phyloP scores from a whole-genome alignment of 805 yeast genomes.

The Saccharomycopsis sp. region DNA sequence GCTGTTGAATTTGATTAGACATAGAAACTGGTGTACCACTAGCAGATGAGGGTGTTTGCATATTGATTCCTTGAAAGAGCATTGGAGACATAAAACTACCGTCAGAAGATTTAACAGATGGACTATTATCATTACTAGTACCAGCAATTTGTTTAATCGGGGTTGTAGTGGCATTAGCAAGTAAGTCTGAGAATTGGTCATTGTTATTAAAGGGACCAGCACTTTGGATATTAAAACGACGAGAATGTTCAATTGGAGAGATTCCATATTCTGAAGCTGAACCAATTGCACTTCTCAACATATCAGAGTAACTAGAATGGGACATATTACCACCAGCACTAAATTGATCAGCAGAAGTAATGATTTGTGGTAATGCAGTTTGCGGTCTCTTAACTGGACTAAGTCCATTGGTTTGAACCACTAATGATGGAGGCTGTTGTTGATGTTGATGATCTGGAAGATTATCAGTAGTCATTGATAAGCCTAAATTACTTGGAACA shows the following conservation, averaged over 20 bases:
- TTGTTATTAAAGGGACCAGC: no score
- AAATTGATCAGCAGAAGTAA: constrained; percentile 14
- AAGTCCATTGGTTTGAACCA: not conserved
- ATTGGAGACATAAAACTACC: no score
- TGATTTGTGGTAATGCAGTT: constrained; percentile 17
- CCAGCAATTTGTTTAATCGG: constrained; percentile 8
- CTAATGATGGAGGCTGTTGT: not conserved
- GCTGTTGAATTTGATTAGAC: no score
- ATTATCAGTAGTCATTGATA: not conserved
- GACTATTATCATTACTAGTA: not conserved
- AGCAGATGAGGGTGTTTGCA: no score
- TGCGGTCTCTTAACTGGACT: constrained; percentile 17
- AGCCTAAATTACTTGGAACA: not conserved
- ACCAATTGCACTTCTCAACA: constrained; percentile 5
- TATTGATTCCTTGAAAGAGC: no score
- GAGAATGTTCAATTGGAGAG: constrained; percentile 15
- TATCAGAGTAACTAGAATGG: constrained; percentile 2
- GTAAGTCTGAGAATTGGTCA: no score
- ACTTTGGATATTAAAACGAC: no score
- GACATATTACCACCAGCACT: no score
- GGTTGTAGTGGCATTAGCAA: no score
- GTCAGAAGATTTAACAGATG: not conserved
- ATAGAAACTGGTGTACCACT: no score
- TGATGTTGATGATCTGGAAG: not conserved
- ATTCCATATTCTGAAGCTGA: not conserved